Base-by-base conservation (phyloP, 1,284 basidiomycete genomes). In the Exsudoporus floridanus region DNA sequence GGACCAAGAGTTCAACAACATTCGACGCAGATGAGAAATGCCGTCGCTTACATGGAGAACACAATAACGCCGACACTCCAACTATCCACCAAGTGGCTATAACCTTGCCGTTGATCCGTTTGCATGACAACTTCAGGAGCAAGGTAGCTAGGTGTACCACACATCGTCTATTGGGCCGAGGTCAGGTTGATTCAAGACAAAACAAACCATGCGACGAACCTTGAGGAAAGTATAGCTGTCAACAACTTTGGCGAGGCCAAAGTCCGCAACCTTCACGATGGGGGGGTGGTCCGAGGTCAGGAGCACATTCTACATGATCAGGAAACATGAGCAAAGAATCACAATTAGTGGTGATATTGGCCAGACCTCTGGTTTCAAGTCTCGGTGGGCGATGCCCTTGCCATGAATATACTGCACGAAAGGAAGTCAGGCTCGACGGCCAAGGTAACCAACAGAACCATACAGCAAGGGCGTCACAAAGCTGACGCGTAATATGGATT, bases 11-110 rank as follows among this genome's bases (percentile, higher is more conserved):
- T 18, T 47, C 23, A 38, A 37, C 33, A 42, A 38, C 41, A 41
- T 43, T 36, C 13, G 8, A 27, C 3, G 18, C n/a, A 34, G 5
- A 14, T n/a, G 7, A 18, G 7, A 39, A 21, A 19, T 28, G 30
- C 16, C 1, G 7, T 28, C 9, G 68, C 83, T 54, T 63, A 91
- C 90, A 92, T 92, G 39, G 87, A 85, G 61, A 85, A 97, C 1
- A 96, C 82, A 49, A 97, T 95, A 16, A 95, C 92, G 7, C 94
- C 94, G 19, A 93, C 82, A 44, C 92, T 94, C 92, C 92, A 98
- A 58, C 90, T 92, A 66, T 98, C 94, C 44, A 96, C 94, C 16
- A 87, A 74, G 53, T 86, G 81, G 62, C 87, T 80, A 65, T 97
- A 97, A 2, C 92, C 92, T 41, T 25, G 81, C 74, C n/a, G 61